Percentiles rank a stretch among this genome's conserved stretches.
Conservation (phyloP, 2,329 filamentous ascomycete species). For the Neurospora sp. region DNA sequence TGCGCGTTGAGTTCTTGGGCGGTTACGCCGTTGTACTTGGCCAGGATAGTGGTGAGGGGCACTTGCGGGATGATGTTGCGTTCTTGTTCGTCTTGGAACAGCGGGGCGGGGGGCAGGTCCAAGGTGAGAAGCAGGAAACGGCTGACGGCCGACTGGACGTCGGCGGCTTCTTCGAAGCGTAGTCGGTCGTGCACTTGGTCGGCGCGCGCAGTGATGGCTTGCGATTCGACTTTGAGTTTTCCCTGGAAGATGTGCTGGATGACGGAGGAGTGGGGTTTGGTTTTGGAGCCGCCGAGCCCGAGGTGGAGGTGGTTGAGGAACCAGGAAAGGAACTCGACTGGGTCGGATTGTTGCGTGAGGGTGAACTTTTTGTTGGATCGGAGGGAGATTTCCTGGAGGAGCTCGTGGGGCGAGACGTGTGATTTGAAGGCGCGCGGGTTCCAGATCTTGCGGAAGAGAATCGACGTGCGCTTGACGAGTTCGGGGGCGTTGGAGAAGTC, state of each 20-base stretch:
- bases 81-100: conserved; percentile 92
- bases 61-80: conserved; percentile 95
- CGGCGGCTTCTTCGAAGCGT: conserved; percentile 83
- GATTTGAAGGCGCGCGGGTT: conserved; percentile 93
- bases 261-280: conserved; percentile 74
- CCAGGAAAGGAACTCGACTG: conserved; percentile 94
- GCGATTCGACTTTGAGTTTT: conserved; percentile 81
- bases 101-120: conserved; percentile 79
- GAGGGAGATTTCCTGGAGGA: conserved; percentile 87
- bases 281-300: conserved; percentile 79
- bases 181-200: conserved; percentile 71
- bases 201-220: conserved; percentile 84
- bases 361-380: conserved; percentile 89
- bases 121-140: conserved; percentile 89
- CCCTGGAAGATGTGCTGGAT: conserved; percentile 93
- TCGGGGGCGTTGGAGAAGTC: conserved; percentile 65
- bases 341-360: conserved; percentile 82
- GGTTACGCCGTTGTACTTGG: conserved; percentile 84
- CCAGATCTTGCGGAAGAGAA: conserved; percentile 93
- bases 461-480: conserved; percentile 78
- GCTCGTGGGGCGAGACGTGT: conserved; percentile 93
- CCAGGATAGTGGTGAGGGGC: conserved; percentile 69
- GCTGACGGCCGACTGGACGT: conserved; percentile 64
- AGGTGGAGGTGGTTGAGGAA: conserved; percentile 94
- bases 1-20: conserved; percentile 85